phyloP scores from a whole-genome alignment of 257 asterid genomes.

The Agastache rugosa region DNA sequence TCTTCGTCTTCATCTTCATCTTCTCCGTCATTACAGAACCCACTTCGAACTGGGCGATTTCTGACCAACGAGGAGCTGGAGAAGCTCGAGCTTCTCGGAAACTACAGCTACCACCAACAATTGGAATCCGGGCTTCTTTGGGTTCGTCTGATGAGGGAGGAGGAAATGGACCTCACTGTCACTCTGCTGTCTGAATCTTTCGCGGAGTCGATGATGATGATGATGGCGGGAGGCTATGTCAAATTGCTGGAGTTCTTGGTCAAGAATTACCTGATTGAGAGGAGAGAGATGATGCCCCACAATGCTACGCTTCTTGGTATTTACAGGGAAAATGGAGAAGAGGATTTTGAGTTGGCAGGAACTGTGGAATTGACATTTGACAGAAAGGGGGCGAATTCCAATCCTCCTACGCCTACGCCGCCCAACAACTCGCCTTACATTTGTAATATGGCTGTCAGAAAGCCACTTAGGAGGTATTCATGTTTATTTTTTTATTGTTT shows the following conservation, averaged over 20 bases:
- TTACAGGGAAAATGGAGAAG: conserved; percentile 70
- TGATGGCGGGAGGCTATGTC: conserved; percentile 66
- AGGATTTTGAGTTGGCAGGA: conserved; percentile 82
- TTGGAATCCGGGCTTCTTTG: conserved; percentile 74
- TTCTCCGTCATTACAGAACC: conserved; percentile 46
- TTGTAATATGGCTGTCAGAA: conserved; percentile 90
- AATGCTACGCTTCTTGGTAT: conserved; percentile 81
- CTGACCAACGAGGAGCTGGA: conserved; percentile 69
- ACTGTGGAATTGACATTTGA: conserved; percentile 86
- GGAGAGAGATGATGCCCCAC: conserved; percentile 73
- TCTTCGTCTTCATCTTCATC: conserved; percentile 50
- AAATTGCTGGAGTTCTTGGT: conserved; percentile 72
- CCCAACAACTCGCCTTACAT: conserved; percentile 88
- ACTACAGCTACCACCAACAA: conserved; percentile 65
- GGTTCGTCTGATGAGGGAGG: conserved; percentile 77
- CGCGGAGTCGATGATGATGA: conserved; percentile 85
- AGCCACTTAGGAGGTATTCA: conserved; percentile 73
- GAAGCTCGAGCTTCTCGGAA: conserved; percentile 59
- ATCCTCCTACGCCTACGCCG: conserved; percentile 82
- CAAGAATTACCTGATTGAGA: conserved; percentile 82
- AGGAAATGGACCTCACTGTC: conserved; percentile 77
- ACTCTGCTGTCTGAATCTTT: conserved; percentile 79
- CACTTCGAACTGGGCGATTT: conserved; percentile 61
- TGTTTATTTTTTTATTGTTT: neutral
- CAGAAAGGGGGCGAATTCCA: conserved; percentile 71